These are phyloP conservation scores for Sporothrix euskadiensis DNA, from an alignment of 2,329 filamentous ascomycete species.

Conservation along the genomic window DNA sequence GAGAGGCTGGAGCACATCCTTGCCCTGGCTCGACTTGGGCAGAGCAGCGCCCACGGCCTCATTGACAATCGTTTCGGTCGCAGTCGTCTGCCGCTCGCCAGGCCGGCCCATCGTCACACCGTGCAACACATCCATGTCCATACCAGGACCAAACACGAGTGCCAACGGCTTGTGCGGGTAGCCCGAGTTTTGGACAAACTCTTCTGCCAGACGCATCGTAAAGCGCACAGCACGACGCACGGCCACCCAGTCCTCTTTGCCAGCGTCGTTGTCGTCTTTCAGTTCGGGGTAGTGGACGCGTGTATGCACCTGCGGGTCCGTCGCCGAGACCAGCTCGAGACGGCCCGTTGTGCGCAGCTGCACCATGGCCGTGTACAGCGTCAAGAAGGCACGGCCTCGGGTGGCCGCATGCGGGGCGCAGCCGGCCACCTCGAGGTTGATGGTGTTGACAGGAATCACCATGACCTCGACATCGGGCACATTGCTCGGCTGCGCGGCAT, in stretches of 20 bases:
- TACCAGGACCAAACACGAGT: conserved; percentile 36
- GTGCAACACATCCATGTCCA: conserved; percentile 30
- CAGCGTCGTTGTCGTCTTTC: conserved; percentile 32
- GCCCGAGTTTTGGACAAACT: conserved; percentile 35
- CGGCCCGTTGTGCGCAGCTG: conserved; percentile 39
- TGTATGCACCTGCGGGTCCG: conserved; percentile 41
- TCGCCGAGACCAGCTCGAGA: conserved; percentile 39
- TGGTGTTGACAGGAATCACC: conserved; percentile 42
- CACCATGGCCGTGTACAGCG: conserved; percentile 37
- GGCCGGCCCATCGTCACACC: conserved; percentile 18
- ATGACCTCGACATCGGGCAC: conserved; percentile 40
- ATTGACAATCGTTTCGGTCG: neutral
- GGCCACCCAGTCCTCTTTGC: conserved; percentile 34
- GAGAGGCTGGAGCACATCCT: conserved; percentile 20
- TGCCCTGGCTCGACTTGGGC: neutral
- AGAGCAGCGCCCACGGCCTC: neutral
- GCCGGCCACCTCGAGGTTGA: conserved; percentile 40
- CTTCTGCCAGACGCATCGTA: conserved; percentile 38
- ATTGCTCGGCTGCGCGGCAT: conserved; percentile 34
- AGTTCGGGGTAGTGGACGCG: conserved; percentile 39
- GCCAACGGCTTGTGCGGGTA: conserved; percentile 36
- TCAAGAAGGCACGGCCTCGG: conserved; percentile 33
- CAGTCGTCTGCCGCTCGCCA: neutral
- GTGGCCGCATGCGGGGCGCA: conserved; percentile 18
- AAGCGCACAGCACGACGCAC: conserved; percentile 39